Percentiles rank a stretch among this genome's conserved stretches.
Evolutionary conservation across 2,329 filamentous ascomycete species (phyloP).

Genomic region (Exophiala sp.): DNA sequence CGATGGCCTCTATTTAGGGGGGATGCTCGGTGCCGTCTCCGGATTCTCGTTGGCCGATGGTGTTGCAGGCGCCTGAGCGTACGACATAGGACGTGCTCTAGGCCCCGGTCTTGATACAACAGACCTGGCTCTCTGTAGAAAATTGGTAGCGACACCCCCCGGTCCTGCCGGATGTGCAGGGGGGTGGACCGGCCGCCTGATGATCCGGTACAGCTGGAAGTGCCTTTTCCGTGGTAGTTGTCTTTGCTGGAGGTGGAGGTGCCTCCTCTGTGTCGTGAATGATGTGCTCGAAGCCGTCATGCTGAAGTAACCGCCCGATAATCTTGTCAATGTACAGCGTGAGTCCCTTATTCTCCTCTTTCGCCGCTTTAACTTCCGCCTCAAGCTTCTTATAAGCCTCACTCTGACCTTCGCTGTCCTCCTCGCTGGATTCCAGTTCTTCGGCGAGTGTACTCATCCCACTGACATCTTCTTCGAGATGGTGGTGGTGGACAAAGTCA

Average conservation of each 20-base stretch:
- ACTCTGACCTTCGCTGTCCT: slow-evolving; percentile 55
- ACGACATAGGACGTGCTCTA: slow-evolving; percentile 35
- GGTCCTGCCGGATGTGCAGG: slow-evolving; percentile 56
- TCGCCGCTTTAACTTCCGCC: slow-evolving; percentile 68
- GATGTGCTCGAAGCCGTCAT: slow-evolving; percentile 87
- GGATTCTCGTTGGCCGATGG: slow-evolving; percentile 43
- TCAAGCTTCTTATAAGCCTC: slow-evolving; percentile 65
- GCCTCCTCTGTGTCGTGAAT: slow-evolving; percentile 36
- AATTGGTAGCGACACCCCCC: slow-evolving; percentile 46
- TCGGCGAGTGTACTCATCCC: slow-evolving; percentile 65
- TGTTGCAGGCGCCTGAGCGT: slow-evolving; percentile 36
- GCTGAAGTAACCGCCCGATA: slow-evolving; percentile 86
- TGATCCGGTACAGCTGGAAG: slow-evolving; percentile 64
- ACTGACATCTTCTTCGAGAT: slow-evolving; percentile 45
- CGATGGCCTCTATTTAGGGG: slow-evolving; percentile 43
- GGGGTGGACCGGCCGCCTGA: slow-evolving; percentile 55
- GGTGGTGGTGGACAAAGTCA: slow-evolving; percentile 64
- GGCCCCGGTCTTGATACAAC: slow-evolving; percentile 43
- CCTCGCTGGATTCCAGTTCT: slow-evolving; percentile 67
- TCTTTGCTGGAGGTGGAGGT: slow-evolving; percentile 34
- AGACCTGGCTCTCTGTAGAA: slow-evolving; percentile 57
- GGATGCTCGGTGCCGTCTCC: slow-evolving; percentile 45
- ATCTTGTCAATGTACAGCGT: slow-evolving; percentile 99
- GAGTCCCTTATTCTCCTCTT: slow-evolving; percentile 94
- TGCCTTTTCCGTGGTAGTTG: slow-evolving; percentile 65